Base-by-base conservation (phyloP, 345 rosid species). In the Clarkia xantiana region DNA sequence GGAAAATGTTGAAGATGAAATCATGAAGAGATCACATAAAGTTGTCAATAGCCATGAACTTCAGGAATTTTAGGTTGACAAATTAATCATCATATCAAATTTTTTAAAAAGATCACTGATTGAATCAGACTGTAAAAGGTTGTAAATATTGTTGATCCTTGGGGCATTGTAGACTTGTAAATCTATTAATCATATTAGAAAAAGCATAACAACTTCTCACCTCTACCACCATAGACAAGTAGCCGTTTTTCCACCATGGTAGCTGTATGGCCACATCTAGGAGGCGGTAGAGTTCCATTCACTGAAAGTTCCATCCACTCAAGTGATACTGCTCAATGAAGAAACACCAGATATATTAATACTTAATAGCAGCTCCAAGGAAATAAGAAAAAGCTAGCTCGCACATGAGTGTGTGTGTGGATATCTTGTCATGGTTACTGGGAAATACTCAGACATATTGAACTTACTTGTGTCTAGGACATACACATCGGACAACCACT, bases 191-290 rank as follows among this genome's bases (percentile, higher is more conserved):
- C 7, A 20, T 34, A 29, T 25, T 19, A 9, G n/a, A 53, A 42
- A 42, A 14, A 19, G 19, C 53, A 12, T 53, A n/a, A n/a, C n/a
- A 39, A 18, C 20, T 11, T 41, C 38, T 53, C 53, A 90, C 96
- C 94, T 91, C 98, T 75, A 52, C 96, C 98, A 60, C 98, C 98
- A 57, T 77, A 86, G 45, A 91, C 85, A 66, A 91, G 94, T 51
- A 86, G 63, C 41, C 96, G 77, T 62, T 86, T 91, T 81, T 91
- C 98, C 53, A 86, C 74, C 98, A 86, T 84, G 45, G 94, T 86
- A 52, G 94, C 90, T 36, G 94, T 79, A 59, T 86, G 98, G 53
- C 98, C 96, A 63, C 98, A 91, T 78, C 98, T 72, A 67, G 98
- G 98, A 52, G 94, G 80, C 22, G 98, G 98, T 54, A 71, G 44